Evolutionary conservation across 345 rosid genomes (phyloP), one percentile per base, ranked within the genome.

Genomic region (Eucalyptus lansdowneana): DNA sequence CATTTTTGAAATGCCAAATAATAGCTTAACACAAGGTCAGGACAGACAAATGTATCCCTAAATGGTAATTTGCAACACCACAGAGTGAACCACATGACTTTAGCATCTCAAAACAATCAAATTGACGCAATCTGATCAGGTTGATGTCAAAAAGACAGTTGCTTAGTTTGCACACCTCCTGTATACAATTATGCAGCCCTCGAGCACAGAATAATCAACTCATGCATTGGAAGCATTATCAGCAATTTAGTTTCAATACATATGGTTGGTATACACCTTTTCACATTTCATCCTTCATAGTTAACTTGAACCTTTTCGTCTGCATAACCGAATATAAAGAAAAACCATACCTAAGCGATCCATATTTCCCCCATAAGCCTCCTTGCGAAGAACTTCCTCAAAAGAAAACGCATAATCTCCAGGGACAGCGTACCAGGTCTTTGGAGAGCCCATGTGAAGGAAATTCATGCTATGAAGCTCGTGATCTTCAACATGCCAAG

Each of bases 401-500:
- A 98, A 98, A 88, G 94, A 93, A 90, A 92, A 93, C 21, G 97
- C 99, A 94, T 95, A 94, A 91, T 96, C 99, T 92, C 96, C 96
- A 47, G 99, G 99, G 91, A 98, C 96, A 88, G 99, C 94, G 90
- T 97, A 98, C 99, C 99, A 98, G 80, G 99, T 97, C 94, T 98
- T 98, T 44, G 98, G 94, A 86, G 98, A 94, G 89, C 99, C 99
- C 90, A 94, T 95, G 91, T 98, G 99, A 90, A 98, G 99, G 93
- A 96, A 98, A 91, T 98, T 98, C 98, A 98, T 93, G 94, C 99
- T 97, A 91, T 97, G 99, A 92, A 98, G 99, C 90, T 98, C 99
- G 85, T 98, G 99, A 94, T 98, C 99, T 92, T 98, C 99, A 90
- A 98, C 99, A 90, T 97, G 99, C 99, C 99, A 98, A 86, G 99